Evolutionary conservation across 2,329 filamentous ascomycete species (phyloP).

Genomic region (Lizonia empirigonia): DNA sequence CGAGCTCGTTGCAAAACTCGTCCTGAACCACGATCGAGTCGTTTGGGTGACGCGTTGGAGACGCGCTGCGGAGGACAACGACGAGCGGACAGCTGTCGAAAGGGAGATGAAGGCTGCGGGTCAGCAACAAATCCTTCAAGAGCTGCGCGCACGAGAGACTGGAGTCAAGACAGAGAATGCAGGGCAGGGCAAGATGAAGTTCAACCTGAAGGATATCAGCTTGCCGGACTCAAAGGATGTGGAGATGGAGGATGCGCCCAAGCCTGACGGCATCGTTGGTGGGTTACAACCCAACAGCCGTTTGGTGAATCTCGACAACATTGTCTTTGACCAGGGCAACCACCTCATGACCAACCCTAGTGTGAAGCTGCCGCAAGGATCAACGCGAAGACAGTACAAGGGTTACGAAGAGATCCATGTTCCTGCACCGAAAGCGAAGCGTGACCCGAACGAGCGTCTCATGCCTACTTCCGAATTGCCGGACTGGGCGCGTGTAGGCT

Average conservation of each 20-base stretch:
- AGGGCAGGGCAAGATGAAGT: conserved; percentile 79
- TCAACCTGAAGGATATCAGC: conserved; percentile 85
- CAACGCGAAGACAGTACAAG: conserved; percentile 94
- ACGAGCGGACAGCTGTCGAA: conserved; percentile 76
- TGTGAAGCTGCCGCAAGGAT: conserved; percentile 90
- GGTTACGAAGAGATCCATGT: conserved; percentile 99
- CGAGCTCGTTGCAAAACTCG: conserved; percentile 87
- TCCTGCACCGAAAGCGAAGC: conserved; percentile 85
- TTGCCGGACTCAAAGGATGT: conserved; percentile 64
- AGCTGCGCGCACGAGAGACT: conserved; percentile 76
- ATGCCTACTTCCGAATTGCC: conserved; percentile 88
- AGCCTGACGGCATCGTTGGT: conserved; percentile 66
- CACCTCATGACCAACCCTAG: conserved; percentile 99
- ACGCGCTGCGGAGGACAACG: conserved; percentile 76
- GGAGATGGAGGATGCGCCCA: conserved; percentile 45
- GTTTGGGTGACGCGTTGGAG: conserved; percentile 93
- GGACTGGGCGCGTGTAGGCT: conserved; percentile 87
- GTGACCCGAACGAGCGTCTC: conserved; percentile 73
- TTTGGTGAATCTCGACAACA: conserved; percentile 90
- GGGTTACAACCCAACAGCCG: conserved; percentile 87
- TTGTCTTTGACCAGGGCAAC: conserved; percentile 96
- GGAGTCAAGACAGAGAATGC: conserved; percentile 60
- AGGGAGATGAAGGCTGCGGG: conserved; percentile 91
- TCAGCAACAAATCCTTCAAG: conserved; percentile 82
- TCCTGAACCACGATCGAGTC: conserved; percentile 90